Evolutionary conservation across 2,329 filamentous ascomycete genomes (phyloP), one percentile per base, ranked within the genome.

Genomic region (Lachnellula willkommii): DNA sequence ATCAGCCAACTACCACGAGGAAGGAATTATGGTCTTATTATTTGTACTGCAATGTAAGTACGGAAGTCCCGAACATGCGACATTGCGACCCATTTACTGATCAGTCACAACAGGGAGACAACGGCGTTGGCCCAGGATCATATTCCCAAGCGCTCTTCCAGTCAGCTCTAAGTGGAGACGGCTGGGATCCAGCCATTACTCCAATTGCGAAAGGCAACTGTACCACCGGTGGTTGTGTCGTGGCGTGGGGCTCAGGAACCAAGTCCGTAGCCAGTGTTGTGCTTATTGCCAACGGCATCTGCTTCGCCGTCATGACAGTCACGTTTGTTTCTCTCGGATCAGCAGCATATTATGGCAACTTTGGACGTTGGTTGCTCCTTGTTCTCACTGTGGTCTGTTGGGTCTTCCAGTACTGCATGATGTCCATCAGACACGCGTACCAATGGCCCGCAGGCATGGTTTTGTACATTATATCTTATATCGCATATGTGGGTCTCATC

Each of bases 11-110:
- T 15, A 75, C 72, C 5, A 72, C 70, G 2, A 68, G 68, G 17
- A 72, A 66, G 56, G 73, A 75, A 52, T 59, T 75, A 4, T 75
- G 72, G 72, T 71, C 72, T 5, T 75, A 75, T 50, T 75, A 75
- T 56, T 69, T 74, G 12, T 75, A 75, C 55, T 75, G 73, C 56
- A 74, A 74, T 54, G 73, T 65, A 52, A 50, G 51, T 47, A 36
- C 39, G n/a, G 3, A 45, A 28, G 7, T 39, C 42, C 7, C 26
- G 37, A 26, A 14, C 4, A 26, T 14, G 14, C 22, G n/a, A n/a
- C n/a, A n/a, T n/a, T n/a, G n/a, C n/a, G 20, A 43, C 22, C 7
- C 3, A 43, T 7, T 36, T 42, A 42, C 17, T 42, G 15, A 45
- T 17, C 55, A 49, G 49, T 43, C 4, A 52, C 45, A 17, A 20